Evolutionary conservation across 805 yeast genomes (phyloP), one percentile per base, ranked within the genome.

Genomic region (Starmerella sp.): DNA sequence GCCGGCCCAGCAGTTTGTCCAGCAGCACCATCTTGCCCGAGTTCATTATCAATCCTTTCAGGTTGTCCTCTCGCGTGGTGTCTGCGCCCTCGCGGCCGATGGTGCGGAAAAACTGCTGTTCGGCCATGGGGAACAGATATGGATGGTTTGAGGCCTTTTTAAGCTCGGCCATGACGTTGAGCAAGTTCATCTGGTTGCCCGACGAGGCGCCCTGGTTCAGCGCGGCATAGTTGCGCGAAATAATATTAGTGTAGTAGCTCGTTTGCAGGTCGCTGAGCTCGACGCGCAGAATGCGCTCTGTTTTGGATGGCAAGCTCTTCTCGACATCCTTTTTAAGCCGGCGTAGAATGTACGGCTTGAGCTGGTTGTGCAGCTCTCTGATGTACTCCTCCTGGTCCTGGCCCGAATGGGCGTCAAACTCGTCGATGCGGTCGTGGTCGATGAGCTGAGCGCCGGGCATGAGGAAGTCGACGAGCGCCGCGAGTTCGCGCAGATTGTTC

Each of bases 101-200:
- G 11, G 60, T 48, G 28, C 60, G 47, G 73, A 57, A 84, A 71
- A 36, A 93, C 55, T 83, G 78, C 32, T 84, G 85, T 69, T 93
- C 98, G 2, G 95, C 97, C 56, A 83, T 84, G 62, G 90, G 96
- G 71, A 93, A 93, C 54, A 93, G 71, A 64, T 93, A 93, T 0
- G 99, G 99, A 67, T 93, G 99, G 65, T 93, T 93, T 0, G 96
- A 86, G 0, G 97, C 97, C 69, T 93, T 93, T 65, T 91, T 93
- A 73, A 93, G 77, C 67, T 93, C 98, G 64, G 88, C 84, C 95
- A 93, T 91, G 52, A 93, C 82, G 65, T 93, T 93, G 45, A 93
- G 74, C 58, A 93, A 73, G 4, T 95, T 88, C 64, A 93, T 79
- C 60, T 86, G 96, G n/a, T 81, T 73, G 5, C 79, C 77, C 28